Base-by-base conservation (phyloP, 352 stramenopile genomes). In the Pythium rhizo-oryzae region DNA sequence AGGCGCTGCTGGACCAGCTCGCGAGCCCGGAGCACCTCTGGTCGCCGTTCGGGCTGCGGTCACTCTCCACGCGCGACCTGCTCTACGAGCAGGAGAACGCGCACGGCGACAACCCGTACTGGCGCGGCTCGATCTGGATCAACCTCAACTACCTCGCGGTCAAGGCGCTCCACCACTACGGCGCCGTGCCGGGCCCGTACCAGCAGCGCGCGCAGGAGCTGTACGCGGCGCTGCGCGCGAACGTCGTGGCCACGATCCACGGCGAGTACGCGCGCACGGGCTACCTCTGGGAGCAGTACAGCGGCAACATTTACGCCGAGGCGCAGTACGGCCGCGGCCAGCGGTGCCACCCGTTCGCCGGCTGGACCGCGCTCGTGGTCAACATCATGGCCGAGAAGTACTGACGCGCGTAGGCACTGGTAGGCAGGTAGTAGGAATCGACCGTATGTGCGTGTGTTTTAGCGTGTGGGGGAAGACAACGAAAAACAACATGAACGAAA, bases 201-300 rank as follows among this genome's bases (percentile, higher is more conserved):
- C 79, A 82, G 43, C 47, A 51, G 0, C 64, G 81, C n/a, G 86
- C 87, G 50, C 47, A 50, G 3, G 50, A 68, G n/a, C 59, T 76
- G 47, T 93, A 95, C 63, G 59, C 63, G 15, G 58, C 53, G 16
- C 56, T 96, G 62, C 84, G 89, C 56, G 58, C 65, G 13, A 89
- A 90, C 28, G 77, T 96, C 35, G 78, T 95, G 15, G 21, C 56
- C 39, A 90, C 80, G 52, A 80, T 97, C 65, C 81, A 84, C 50
- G 39, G 73, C 25, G 87, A 97, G 70, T 98, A 93, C 71, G 74
- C 95, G 67, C 75, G 80, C 8, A 97, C 89, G 11, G 93, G 94
- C 37, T 98, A 92, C 68, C 77, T 98, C 8, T 98, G 93, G 90
- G 95, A 98, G 76, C 92, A 98, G 74, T 98, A 98, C 77, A 94